Conservation (phyloP, 768 basidiomycete genomes). For the Boletus pseudopeckii region DNA sequence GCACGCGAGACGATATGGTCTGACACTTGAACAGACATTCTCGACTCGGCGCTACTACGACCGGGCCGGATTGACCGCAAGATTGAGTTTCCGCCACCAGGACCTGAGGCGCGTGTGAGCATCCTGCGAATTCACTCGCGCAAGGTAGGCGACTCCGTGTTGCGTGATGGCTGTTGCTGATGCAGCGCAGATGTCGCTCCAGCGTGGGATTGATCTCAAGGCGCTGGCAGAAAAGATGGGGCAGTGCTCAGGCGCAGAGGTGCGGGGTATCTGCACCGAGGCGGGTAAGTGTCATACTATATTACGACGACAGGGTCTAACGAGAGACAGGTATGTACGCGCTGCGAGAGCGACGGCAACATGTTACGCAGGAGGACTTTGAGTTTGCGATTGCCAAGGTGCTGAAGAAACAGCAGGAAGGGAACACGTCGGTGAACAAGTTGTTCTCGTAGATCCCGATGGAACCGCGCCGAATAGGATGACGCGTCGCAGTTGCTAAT, state of each 20-base stretch:
- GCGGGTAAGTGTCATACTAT: constrained; percentile 53
- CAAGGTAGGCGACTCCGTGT: constrained; percentile 50
- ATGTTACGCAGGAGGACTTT: constrained; percentile 98
- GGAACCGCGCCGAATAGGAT: background rate
- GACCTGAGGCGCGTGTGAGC: constrained; percentile 94
- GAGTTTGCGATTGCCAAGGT: constrained; percentile 98
- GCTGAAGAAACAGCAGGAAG: constrained; percentile 95
- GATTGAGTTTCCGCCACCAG: constrained; percentile 98
- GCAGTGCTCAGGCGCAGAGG: constrained; percentile 96
- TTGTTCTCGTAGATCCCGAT: constrained; percentile 56
- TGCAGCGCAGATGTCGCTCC: constrained; percentile 80
- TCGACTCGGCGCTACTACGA: constrained; percentile 88
- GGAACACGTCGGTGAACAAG: constrained; percentile 92
- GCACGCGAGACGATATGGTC: background rate
- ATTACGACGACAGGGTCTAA: background rate
- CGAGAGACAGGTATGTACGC: constrained; percentile 82
- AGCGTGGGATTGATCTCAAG: constrained; percentile 96
- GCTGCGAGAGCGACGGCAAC: constrained; percentile 88
- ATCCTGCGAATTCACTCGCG: constrained; percentile 96
- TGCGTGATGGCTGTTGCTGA: background rate
- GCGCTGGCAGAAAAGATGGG: constrained; percentile 99
- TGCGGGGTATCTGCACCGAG: constrained; percentile 95
- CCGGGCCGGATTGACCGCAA: constrained; percentile 96
- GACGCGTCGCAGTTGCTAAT: constrained; percentile 16
- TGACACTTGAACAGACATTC: constrained; percentile 60